Evolutionary conservation across 2,329 filamentous ascomycete genomes (phyloP).

Genomic region (Claviceps monticola): DNA sequence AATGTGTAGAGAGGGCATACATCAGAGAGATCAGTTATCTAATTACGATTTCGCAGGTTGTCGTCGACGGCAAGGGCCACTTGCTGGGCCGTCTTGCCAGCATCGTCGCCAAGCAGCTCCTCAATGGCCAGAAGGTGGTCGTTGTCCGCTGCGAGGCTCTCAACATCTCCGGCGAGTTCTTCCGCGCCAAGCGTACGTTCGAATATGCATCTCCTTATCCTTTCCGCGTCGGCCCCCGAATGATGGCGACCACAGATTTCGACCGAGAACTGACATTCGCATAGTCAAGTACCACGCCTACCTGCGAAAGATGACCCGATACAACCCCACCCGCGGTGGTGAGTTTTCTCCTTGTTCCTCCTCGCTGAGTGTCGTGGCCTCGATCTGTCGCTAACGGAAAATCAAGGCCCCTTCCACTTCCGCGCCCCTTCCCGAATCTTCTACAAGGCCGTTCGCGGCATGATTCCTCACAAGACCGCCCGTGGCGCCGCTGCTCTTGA

Average conservation of each 20-base stretch:
- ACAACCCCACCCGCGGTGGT: constrained; percentile 98
- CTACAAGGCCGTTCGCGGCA: constrained; percentile 99
- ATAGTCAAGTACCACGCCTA: constrained; percentile 99
- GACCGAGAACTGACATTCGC: constrained; percentile 30
- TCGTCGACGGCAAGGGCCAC: constrained; percentile 99
- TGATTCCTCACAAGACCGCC: constrained; percentile 99
- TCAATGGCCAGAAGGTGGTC: constrained; percentile 98
- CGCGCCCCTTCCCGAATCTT: constrained; percentile 98
- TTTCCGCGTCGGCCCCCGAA: not conserved
- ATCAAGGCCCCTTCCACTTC: constrained; percentile 95
- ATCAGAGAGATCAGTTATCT: constrained; percentile 11
- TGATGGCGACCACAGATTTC: constrained; percentile 1
- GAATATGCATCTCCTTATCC: not conserved
- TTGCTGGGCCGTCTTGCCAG: constrained; percentile 97
- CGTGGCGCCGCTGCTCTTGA: constrained; percentile 92
- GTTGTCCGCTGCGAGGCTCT: constrained; percentile 96
- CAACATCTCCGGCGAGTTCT: constrained; percentile 99
- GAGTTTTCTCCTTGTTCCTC: constrained; percentile 27
- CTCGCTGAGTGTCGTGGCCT: constrained; percentile 12
- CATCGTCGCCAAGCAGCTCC: constrained; percentile 97
- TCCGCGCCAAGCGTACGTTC: constrained; percentile 97
- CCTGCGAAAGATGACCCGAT: constrained; percentile 99
- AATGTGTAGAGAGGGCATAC: not conserved
- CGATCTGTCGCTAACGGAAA: constrained; percentile 13
- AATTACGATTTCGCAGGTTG: constrained; percentile 46